phyloP scores from a whole-genome alignment of 805 yeast species.

The Starmerella sirachaensis region DNA sequence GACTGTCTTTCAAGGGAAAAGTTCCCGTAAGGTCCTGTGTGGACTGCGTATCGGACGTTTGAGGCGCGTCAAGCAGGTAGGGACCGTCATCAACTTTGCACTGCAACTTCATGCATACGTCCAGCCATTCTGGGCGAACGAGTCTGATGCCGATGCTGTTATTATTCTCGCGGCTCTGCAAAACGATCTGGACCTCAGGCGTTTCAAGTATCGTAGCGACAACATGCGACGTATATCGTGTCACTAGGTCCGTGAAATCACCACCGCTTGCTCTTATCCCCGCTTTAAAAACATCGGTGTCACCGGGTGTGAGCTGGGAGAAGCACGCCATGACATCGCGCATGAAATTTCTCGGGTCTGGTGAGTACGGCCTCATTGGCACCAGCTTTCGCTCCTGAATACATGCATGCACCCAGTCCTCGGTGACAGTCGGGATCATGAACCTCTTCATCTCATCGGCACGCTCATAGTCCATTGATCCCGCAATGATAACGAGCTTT shows the following conservation, averaged over 20 bases:
- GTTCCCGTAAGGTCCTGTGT: conserved; percentile 16
- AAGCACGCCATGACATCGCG: conserved; percentile 46
- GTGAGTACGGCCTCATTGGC: conserved; percentile 51
- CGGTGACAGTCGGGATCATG: conserved; percentile 55
- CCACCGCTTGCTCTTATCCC: conserved; percentile 73
- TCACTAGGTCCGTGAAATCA: conserved; percentile 46
- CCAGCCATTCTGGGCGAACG: conserved; percentile 76
- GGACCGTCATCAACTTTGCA: conserved; percentile 40
- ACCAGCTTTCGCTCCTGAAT: conserved; percentile 32
- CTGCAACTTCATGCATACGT: conserved; percentile 49
- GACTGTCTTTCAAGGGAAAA: conserved; percentile 15
- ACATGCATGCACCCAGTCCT: conserved; percentile 49
- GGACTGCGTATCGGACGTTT: background rate
- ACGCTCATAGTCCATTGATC: conserved; percentile 41
- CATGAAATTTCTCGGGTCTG: conserved; percentile 57
- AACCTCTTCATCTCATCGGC: conserved; percentile 36
- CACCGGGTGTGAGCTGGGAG: conserved; percentile 45
- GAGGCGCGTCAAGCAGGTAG: conserved; percentile 36
- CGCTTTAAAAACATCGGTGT: conserved; percentile 53
- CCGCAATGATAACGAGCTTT: conserved; percentile 36
- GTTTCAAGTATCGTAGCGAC: conserved; percentile 43
- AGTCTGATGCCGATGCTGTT: conserved; percentile 26
- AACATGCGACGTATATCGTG: conserved; percentile 68
- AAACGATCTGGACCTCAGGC: conserved; percentile 49
- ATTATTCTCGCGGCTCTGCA: conserved; percentile 16